phyloP scores from a whole-genome alignment of 2,329 filamentous ascomycete species.

The Fusarium sp. region DNA sequence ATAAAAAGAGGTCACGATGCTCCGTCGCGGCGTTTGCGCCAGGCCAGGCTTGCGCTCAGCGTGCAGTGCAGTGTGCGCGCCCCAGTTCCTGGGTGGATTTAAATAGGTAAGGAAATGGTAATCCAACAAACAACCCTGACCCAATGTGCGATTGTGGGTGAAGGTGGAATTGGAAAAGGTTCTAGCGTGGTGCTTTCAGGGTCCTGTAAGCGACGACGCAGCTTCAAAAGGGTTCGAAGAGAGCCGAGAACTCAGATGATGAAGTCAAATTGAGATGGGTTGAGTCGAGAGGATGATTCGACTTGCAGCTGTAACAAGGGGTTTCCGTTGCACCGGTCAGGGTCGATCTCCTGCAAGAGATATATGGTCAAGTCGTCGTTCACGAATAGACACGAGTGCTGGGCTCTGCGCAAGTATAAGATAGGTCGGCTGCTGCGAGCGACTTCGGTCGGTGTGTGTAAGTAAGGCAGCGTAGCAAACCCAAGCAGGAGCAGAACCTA shows the following conservation, averaged over 20 bases:
- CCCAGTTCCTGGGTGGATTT: conserved; percentile 42
- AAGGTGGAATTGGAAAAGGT: conserved; percentile 43
- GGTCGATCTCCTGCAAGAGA: conserved; percentile 38
- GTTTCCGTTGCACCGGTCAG: conserved; percentile 36
- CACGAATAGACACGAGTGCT: conserved; percentile 18
- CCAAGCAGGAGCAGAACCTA: conserved; percentile 18
- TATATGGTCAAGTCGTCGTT: conserved; percentile 24
- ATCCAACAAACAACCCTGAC: conserved; percentile 37
- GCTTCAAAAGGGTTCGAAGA: not conserved
- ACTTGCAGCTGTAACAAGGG: conserved; percentile 27
- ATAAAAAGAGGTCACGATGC: conserved; percentile 44
- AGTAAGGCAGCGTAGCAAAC: conserved; percentile 15
- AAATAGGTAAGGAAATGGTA: conserved; percentile 31
- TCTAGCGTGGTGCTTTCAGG: conserved; percentile 34
- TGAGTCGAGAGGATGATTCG: conserved; percentile 7
- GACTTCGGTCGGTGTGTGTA: conserved; percentile 39
- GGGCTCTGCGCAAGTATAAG: conserved; percentile 27
- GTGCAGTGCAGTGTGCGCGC: conserved; percentile 30
- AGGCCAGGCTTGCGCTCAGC: conserved; percentile 27
- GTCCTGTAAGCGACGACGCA: conserved; percentile 15
- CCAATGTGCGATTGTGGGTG: conserved; percentile 41
- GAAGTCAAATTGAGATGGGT: conserved; percentile 3
- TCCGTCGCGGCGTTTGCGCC: conserved; percentile 44
- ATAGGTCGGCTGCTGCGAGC: conserved; percentile 9
- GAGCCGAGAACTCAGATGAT: conserved; percentile 12